Evolutionary conservation across 345 rosid genomes (phyloP).

Genomic region (Odontarrhena argentea): DNA sequence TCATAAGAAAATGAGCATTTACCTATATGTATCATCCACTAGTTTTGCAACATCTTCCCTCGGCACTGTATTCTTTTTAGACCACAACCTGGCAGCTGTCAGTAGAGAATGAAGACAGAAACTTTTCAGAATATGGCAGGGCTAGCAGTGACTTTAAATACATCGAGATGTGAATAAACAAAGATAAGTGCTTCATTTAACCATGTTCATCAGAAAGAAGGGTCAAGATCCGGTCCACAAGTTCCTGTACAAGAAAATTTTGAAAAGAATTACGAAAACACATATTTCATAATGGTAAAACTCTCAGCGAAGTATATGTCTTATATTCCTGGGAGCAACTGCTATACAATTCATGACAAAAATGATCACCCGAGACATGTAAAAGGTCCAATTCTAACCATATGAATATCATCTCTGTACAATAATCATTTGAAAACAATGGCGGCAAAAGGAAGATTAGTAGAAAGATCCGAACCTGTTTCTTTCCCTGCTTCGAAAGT

Average conservation of each 20-base stretch:
- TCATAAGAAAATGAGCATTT: not conserved
- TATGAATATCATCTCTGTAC: not conserved
- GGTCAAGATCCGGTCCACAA: slow-evolving; percentile 73
- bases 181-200: slow-evolving; percentile 33
- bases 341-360: not conserved
- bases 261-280: not conserved
- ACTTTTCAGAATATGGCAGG: slow-evolving; percentile 25
- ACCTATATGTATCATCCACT: slow-evolving; percentile 94
- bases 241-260: slow-evolving; percentile 62
- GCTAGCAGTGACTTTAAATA: slow-evolving; percentile 4
- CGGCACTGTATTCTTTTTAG: slow-evolving; percentile 65
- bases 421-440: not conserved
- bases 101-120: slow-evolving; percentile 14
- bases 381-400: slow-evolving; percentile 21
- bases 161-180: slow-evolving; percentile 8
- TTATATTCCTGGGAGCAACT: slow-evolving; percentile 11
- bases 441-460: slow-evolving; percentile 7
- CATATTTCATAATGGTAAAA: not conserved
- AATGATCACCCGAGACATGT: not conserved
- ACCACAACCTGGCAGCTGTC: slow-evolving; percentile 69
- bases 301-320: not conserved
- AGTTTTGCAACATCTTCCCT: slow-evolving; percentile 90
- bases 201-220: slow-evolving; percentile 81
- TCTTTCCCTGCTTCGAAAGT: slow-evolving; percentile 96
- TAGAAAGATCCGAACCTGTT: slow-evolving; percentile 59